Conservation (phyloP, 2,329 filamentous ascomycete genomes). For the Fusarium pilosicola region DNA sequence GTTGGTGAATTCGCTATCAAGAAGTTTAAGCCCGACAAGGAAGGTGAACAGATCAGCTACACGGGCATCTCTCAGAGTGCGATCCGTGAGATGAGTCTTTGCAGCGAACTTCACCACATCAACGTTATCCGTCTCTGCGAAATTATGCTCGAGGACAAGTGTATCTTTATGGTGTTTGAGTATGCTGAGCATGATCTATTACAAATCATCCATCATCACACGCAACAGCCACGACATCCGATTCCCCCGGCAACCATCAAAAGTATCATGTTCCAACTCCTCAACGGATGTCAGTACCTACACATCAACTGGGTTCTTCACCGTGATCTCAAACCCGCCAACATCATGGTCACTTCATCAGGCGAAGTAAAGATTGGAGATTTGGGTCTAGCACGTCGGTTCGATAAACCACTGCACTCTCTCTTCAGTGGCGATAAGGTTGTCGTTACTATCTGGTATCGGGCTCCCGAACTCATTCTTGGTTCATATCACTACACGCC, state of each 20-base stretch:
- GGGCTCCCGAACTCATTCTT: conserved; percentile 90
- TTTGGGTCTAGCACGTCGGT: conserved; percentile 88
- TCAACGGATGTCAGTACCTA: conserved; percentile 94
- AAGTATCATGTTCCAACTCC: conserved; percentile 93
- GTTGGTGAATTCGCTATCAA: conserved; percentile 94
- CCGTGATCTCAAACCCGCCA: conserved; percentile 95
- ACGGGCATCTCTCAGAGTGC: conserved; percentile 98
- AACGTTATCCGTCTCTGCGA: conserved; percentile 93
- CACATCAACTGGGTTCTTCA: conserved; percentile 98
- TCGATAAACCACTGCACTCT: conserved; percentile 91
- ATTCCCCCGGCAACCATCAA: conserved; percentile 91
- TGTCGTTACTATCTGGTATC: conserved; percentile 99
- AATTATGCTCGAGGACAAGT: conserved; percentile 98
- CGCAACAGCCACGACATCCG: conserved; percentile 84
- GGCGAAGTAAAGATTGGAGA: conserved; percentile 97
- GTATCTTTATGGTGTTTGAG: conserved; percentile 99
- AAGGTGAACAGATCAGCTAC: conserved; percentile 93
- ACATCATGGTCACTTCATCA: conserved; percentile 95
- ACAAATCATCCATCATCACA: conserved; percentile 98
- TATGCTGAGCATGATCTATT: conserved; percentile 97
- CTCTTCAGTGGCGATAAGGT: conserved; percentile 97
- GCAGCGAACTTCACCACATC: conserved; percentile 86
- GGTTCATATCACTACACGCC: conserved; percentile 97
- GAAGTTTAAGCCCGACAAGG: conserved; percentile 99
- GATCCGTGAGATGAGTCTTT: conserved; percentile 96